Evolutionary conservation across 352 stramenopile genomes (phyloP).

Genomic region (Thalassiosira exigua): DNA sequence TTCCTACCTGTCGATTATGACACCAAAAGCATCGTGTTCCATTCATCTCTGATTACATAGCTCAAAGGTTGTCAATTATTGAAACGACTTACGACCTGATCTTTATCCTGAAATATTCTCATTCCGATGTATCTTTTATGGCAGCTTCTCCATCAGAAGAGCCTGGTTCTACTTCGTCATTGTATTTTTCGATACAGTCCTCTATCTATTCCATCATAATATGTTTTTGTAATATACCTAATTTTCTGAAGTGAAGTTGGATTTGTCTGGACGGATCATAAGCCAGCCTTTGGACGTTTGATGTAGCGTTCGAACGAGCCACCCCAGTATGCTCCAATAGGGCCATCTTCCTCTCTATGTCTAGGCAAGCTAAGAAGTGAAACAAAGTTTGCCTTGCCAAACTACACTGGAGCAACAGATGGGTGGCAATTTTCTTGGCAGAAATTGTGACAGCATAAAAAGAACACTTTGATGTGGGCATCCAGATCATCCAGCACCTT

Average conservation of each 20-base stretch:
- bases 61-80: neutral
- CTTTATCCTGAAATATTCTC: too few species aligned
- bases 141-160: neutral
- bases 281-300: neutral
- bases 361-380: constrained; percentile 2
- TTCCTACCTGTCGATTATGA: too few species aligned
- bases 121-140: too few species aligned
- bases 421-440: neutral
- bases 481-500: constrained; percentile 3
- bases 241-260: too few species aligned
- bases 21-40: neutral
- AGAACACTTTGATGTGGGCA: constrained; percentile 5
- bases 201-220: too few species aligned
- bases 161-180: neutral
- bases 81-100: neutral
- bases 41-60: neutral
- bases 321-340: neutral
- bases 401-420: neutral
- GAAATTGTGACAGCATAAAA: constrained; percentile 1
- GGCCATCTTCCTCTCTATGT: neutral
- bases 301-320: neutral
- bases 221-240: too few species aligned
- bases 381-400: constrained; percentile 2
- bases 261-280: too few species aligned
- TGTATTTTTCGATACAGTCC: too few species aligned